Evolutionary conservation across 2,329 filamentous ascomycete species (phyloP).

Genomic region (Coniochaeta sp.): DNA sequence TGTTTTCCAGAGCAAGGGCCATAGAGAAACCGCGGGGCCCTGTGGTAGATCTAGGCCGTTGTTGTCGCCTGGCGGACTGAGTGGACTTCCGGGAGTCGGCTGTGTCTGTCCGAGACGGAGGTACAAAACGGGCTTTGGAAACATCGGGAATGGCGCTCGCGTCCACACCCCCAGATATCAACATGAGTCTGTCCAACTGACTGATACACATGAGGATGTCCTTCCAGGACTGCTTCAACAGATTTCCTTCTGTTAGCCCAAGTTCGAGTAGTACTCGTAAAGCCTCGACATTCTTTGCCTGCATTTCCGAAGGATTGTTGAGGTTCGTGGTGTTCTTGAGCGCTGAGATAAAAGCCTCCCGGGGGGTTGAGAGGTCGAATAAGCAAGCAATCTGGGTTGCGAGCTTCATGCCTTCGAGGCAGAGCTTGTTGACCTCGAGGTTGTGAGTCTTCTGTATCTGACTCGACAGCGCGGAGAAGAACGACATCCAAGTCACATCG

Average conservation of each 20-base stretch:
- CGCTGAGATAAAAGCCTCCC: slow-evolving; percentile 90
- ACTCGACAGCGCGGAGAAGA: slow-evolving; percentile 88
- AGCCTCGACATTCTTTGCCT: slow-evolving; percentile 93
- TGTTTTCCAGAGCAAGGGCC: slow-evolving; percentile 85
- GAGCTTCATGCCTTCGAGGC: slow-evolving; percentile 91
- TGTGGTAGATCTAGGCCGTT: slow-evolving; percentile 45
- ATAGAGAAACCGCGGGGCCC: slow-evolving; percentile 59
- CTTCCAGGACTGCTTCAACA: slow-evolving; percentile 85
- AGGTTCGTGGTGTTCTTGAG: slow-evolving; percentile 91
- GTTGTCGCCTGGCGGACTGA: slow-evolving; percentile 42
- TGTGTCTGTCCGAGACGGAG: slow-evolving; percentile 47
- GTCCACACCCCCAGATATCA: slow-evolving; percentile 91
- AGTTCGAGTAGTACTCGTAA: slow-evolving; percentile 87
- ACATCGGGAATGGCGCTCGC: slow-evolving; percentile 90
- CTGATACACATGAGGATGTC: slow-evolving; percentile 93
- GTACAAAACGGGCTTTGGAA: slow-evolving; percentile 69
- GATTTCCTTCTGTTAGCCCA: slow-evolving; percentile 85
- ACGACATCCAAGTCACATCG: slow-evolving; percentile 98
- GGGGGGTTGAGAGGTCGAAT: slow-evolving; percentile 87
- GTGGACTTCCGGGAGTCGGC: slow-evolving; percentile 59
- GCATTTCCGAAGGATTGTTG: slow-evolving; percentile 91
- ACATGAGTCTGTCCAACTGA: slow-evolving; percentile 88
- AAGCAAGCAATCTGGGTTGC: slow-evolving; percentile 89
- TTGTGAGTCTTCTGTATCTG: slow-evolving; percentile 93
- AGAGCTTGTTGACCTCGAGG: slow-evolving; percentile 82